phyloP scores from a whole-genome alignment of 140 eudicot genomes.

The Cichorium intybus region DNA sequence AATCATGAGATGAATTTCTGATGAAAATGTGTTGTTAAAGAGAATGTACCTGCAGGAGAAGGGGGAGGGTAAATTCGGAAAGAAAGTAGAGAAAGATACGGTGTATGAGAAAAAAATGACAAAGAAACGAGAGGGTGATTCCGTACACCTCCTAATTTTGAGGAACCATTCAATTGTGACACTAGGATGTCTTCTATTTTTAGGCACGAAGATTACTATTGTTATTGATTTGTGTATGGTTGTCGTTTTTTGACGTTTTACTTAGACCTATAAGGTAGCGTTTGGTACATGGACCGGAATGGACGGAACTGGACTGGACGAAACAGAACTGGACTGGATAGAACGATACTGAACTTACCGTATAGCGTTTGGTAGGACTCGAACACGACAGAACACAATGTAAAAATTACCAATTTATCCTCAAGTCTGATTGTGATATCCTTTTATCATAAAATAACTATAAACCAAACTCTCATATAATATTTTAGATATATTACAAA shows the following conservation, averaged over 20 bases:
- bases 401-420: too few relatives aligned
- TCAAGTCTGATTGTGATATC: too few relatives aligned
- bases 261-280: constrained; percentile 6
- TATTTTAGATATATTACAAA: too few relatives aligned
- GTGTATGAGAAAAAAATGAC: constrained; percentile 20
- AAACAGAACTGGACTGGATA: too few relatives aligned
- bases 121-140: constrained; percentile 5
- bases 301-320: too few relatives aligned
- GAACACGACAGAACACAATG: too few relatives aligned
- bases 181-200: constrained; percentile 5
- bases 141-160: constrained; percentile 37
- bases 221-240: constrained; percentile 3
- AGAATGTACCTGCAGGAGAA: constrained; percentile 57
- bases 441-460: too few relatives aligned
- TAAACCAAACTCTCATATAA: too few relatives aligned
- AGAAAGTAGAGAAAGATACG: constrained; percentile 22
- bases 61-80: constrained; percentile 45
- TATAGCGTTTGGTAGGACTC: too few relatives aligned
- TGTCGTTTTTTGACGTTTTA: background rate
- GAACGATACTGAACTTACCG: too few relatives aligned
- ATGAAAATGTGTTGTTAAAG: background rate
- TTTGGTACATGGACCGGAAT: too few relatives aligned
- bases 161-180: constrained; percentile 9
- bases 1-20: background rate
- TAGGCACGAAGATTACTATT: constrained; percentile 12